A percentile compares a stretch with the other conserved stretches of the same genome.
Conservation (phyloP, 176 grass and related monocot species). For the Phoenix dactylifera region DNA sequence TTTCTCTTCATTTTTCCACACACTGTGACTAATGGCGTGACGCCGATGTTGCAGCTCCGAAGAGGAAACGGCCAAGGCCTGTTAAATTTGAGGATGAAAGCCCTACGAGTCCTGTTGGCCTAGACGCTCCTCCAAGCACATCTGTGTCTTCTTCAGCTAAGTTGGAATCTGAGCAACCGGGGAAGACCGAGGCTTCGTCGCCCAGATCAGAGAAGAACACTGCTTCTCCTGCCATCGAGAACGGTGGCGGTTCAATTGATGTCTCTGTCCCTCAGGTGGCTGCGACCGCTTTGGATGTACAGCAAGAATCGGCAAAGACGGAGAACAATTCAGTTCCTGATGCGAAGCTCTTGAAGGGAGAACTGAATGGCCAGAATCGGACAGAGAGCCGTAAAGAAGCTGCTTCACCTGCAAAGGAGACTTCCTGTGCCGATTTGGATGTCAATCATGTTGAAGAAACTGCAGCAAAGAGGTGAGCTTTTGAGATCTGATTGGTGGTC, state of each 20-base stretch:
- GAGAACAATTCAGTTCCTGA: constrained; percentile 36
- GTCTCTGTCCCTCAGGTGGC: constrained; percentile 10
- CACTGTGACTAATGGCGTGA: no score
- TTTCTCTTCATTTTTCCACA: neutral
- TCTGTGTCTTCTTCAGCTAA: constrained; percentile 18
- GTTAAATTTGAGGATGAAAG: constrained; percentile 64
- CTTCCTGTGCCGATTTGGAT: constrained; percentile 26
- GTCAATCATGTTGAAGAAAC: constrained; percentile 38
- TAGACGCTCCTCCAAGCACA: neutral
- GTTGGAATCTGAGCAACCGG: constrained; percentile 23
- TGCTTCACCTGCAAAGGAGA: constrained; percentile 34
- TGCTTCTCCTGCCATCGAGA: constrained; percentile 28
- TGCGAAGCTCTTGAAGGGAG: constrained; percentile 21
- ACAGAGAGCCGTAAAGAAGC: constrained; percentile 34
- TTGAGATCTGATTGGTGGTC: constrained; percentile 12
- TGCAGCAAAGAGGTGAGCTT: constrained; percentile 57
- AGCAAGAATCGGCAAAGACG: constrained; percentile 39
- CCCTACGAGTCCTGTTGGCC: constrained; percentile 2
- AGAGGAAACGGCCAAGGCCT: constrained; percentile 78
- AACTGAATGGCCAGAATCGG: constrained; percentile 36
- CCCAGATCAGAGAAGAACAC: constrained; percentile 53
- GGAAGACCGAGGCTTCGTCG: constrained; percentile 23
- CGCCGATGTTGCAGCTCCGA: constrained; percentile 39
- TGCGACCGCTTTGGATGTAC: neutral
- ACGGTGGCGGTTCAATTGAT: neutral